A percentile compares a stretch with the other conserved stretches of the same genome.
Conservation (phyloP, 805 yeast species). For the Candida hispaniensis region DNA sequence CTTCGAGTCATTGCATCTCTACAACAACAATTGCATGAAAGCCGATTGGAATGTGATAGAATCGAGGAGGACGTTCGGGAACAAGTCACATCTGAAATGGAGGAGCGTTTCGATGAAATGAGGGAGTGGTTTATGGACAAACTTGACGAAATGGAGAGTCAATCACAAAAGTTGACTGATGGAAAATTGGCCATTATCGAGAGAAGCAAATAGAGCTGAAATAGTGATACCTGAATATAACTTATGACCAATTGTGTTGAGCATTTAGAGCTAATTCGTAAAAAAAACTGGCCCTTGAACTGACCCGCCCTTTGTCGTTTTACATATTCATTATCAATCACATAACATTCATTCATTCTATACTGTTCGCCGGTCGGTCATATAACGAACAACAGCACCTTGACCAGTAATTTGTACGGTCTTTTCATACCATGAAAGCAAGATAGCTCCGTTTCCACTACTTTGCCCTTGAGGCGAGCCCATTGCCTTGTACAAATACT, state of each 20-base stretch:
- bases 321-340: too few relatives aligned
- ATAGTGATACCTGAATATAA: too few relatives aligned
- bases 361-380: conserved; percentile 76
- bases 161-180: conserved; percentile 20
- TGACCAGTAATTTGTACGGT: conserved; percentile 74
- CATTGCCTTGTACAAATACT: conserved; percentile 83
- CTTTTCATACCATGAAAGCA: conserved; percentile 88
- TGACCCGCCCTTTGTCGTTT: too few relatives aligned
- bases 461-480: conserved; percentile 48
- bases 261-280: too few relatives aligned
- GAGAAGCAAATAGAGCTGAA: too few relatives aligned
- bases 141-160: conserved; percentile 18
- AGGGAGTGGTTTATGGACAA: conserved; percentile 24
- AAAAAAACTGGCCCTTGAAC: too few relatives aligned
- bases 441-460: conserved; percentile 73
- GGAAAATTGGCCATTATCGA: conserved; percentile 20
- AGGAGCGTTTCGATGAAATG: conserved; percentile 23
- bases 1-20: conserved; percentile 14
- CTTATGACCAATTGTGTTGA: too few relatives aligned
- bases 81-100: conserved; percentile 26
- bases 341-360: conserved; percentile 24
- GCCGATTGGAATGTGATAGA: conserved; percentile 14
- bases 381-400: conserved; percentile 77
- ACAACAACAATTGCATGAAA: conserved; percentile 13
- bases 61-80: conserved; percentile 23